Base-by-base conservation (phyloP, 768 basidiomycete genomes). In the Multifurca ochricompacta region DNA sequence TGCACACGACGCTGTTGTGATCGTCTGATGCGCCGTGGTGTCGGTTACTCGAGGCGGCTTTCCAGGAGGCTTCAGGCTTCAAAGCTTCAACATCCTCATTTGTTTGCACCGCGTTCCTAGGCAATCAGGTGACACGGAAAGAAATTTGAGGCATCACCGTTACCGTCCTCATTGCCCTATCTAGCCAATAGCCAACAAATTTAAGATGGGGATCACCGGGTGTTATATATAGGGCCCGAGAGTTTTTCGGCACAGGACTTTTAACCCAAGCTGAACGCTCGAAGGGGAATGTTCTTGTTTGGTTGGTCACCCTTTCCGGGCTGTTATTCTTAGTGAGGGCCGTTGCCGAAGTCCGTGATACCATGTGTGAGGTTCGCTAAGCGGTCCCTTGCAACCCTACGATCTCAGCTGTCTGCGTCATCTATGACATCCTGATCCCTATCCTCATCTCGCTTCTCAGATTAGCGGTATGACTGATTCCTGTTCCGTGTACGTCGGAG, bases 401-500 rank as follows among this genome's bases (percentile, higher is more conserved):
- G 34, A 51, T 48, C 45, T 42, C 56, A 37, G 32, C 18, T 35
- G 31, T 51, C 25, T 28, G 36, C 14, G n/a, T 42, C 44, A 35
- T 18, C 35, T 34, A 25, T 40, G 40, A 16, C 40, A 47, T 23
- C 21, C 28, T n/a, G 32, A 34, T 28, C 18, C 19, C 36, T 46
- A 45, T 30, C 44, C 25, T 36, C 23, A 41, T 42, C 43, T 51
- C 44, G 42, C 43, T 32, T 46, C 43, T 32, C 18, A 8, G 16
- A 27, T 19, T 40, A 19, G 21, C 4, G 13, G 14, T 37, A 32
- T n/a, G 18, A 28, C 27, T 23, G 19, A 41, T 6, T 35, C 25
- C 27, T 47, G 32, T 52, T 18, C 45, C 50, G 51, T 19, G 51
- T 48, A 30, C 39, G 34, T 52, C 51, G 50, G 51, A 57, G 27